A percentile compares a stretch with the other conserved stretches of the same genome.
Conservation (phyloP, 805 yeast genomes). For the Candida ponderosae region DNA sequence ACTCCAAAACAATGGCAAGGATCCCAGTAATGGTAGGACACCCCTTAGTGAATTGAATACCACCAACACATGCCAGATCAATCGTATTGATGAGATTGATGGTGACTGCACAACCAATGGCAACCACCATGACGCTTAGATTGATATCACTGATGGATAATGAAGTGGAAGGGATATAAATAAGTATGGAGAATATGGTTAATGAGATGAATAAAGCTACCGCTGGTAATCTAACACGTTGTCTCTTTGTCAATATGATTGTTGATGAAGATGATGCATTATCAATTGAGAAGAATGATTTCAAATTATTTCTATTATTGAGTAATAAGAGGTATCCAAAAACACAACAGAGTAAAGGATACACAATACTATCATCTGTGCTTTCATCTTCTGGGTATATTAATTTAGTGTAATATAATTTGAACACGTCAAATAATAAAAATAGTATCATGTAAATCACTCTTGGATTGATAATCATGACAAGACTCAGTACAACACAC, state of each 20-base stretch:
- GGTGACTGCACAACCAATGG: conserved; percentile 17
- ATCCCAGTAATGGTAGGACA: conserved; percentile 19
- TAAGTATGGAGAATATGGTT: not conserved
- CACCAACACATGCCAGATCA: conserved; percentile 4
- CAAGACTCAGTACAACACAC: not conserved
- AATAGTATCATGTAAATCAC: too few relatives aligned
- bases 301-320: conserved; percentile 4
- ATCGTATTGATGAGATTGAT: conserved; percentile 9
- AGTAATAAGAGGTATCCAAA: not conserved
- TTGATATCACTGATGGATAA: conserved; percentile 2
- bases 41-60: conserved; percentile 7
- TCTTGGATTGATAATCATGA: not conserved
- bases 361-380: too few relatives aligned
- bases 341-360: not conserved
- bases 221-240: not conserved
- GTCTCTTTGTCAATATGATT: not conserved
- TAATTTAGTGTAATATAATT: too few relatives aligned
- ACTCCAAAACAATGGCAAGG: conserved; percentile 25
- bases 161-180: too few relatives aligned
- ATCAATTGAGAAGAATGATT: conserved; percentile 7
- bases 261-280: conserved; percentile 1
- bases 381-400: too few relatives aligned
- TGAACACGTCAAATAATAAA: not conserved
- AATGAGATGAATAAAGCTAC: not conserved
- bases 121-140: conserved; percentile 17